phyloP scores from a whole-genome alignment of 495 filamentous ascomycete genomes.

The Platismatia glauca region DNA sequence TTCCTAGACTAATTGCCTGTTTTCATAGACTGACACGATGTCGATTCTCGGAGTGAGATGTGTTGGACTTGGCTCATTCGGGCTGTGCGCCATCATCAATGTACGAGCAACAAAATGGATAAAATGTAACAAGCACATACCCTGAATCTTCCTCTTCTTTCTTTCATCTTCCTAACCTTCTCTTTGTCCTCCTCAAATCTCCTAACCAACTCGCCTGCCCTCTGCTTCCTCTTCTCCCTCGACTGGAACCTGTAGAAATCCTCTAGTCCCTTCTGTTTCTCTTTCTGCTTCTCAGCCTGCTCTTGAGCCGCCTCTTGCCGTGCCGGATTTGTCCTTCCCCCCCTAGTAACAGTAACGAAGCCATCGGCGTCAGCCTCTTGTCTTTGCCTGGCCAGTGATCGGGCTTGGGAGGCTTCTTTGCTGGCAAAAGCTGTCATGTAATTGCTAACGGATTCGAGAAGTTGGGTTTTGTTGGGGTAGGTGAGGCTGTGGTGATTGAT shows the following conservation, averaged over 20 bases:
- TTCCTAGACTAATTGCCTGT: neutral
- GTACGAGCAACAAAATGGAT: neutral
- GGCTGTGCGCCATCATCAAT: slow-evolving; percentile 31
- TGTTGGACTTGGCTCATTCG: slow-evolving; percentile 26
- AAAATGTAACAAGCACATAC: slow-evolving; percentile 27
- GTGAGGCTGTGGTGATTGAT: slow-evolving; percentile 50
- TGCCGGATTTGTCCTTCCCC: slow-evolving; percentile 61
- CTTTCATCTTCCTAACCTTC: slow-evolving; percentile 45
- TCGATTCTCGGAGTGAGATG: neutral
- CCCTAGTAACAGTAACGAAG: slow-evolving; percentile 83
- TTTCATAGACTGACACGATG: no score
- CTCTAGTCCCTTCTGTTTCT: slow-evolving; percentile 55
- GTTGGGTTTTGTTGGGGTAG: slow-evolving; percentile 53
- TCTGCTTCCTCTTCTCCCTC: slow-evolving; percentile 78
- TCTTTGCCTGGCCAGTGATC: slow-evolving; percentile 52
- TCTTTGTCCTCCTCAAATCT: slow-evolving; percentile 48
- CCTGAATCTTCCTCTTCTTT: slow-evolving; percentile 40
- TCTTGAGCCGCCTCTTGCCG: slow-evolving; percentile 65
- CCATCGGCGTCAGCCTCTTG: slow-evolving; percentile 88
- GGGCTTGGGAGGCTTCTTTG: slow-evolving; percentile 56
- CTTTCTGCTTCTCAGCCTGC: slow-evolving; percentile 62
- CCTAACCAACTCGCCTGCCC: slow-evolving; percentile 55
- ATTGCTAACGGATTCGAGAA: slow-evolving; percentile 65
- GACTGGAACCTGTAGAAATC: slow-evolving; percentile 95
- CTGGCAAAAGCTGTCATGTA: slow-evolving; percentile 69